These are phyloP conservation scores for Cucurbita pepo DNA, from an alignment of 306 rosid genomes.

Conservation along the genomic window DNA sequence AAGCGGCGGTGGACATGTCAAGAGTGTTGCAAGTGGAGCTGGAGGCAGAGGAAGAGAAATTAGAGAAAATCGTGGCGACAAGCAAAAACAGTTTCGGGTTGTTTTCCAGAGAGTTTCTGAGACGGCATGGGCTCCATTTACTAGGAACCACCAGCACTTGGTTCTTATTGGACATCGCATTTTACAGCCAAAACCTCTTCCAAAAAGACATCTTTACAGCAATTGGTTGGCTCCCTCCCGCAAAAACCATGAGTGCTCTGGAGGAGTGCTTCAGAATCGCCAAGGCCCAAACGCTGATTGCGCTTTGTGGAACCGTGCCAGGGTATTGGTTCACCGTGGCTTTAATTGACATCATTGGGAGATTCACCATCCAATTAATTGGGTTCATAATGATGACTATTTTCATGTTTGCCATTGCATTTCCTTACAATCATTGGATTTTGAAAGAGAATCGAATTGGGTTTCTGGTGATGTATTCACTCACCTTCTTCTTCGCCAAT, in stretches of 20 bases:
- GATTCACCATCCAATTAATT: constrained; percentile 66
- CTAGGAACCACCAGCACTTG: constrained; percentile 60
- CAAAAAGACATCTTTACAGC: constrained; percentile 74
- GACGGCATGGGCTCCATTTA: constrained; percentile 58
- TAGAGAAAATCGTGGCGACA: neutral
- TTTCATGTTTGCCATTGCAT: constrained; percentile 78
- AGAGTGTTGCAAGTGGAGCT: constrained; percentile 55
- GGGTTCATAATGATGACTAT: constrained; percentile 91
- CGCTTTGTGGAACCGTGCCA: constrained; percentile 72
- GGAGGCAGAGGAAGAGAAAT: constrained; percentile 36
- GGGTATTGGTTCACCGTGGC: constrained; percentile 84
- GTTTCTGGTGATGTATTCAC: constrained; percentile 49
- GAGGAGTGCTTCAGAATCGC: constrained; percentile 58
- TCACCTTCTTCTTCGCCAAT: constrained; percentile 80
- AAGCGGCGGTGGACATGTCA: constrained; percentile 69
- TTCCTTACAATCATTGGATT: constrained; percentile 83
- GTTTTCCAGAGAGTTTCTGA: constrained; percentile 37
- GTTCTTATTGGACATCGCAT: constrained; percentile 81
- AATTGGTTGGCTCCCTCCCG: constrained; percentile 62
- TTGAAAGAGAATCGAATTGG: constrained; percentile 29
- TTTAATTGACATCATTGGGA: constrained; percentile 49
- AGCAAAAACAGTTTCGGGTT: constrained; percentile 33
- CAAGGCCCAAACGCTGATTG: constrained; percentile 72
- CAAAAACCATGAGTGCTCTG: constrained; percentile 53
- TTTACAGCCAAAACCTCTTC: constrained; percentile 80